Evolutionary conservation across 176 grass and related monocot species (phyloP).

Genomic region (bread wheat (Triticum aestivum)): DNA sequence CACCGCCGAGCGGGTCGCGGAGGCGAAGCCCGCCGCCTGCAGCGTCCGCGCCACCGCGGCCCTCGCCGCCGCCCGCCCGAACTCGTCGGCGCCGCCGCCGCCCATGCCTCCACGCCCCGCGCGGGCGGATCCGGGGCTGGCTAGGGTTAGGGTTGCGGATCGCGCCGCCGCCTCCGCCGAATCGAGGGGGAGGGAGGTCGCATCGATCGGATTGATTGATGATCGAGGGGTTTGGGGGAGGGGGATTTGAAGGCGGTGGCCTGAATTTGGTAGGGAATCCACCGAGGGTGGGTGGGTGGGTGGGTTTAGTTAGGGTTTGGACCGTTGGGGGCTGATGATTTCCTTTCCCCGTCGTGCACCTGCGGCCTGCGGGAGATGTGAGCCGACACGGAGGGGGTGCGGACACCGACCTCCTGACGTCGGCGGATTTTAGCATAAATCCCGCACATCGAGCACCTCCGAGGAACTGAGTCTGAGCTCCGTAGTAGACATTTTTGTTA

Average conservation of each 20-base stretch:
- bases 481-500: too few relatives aligned
- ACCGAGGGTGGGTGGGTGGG: neutral
- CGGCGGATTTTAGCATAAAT: too few relatives aligned
- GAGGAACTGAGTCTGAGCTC: too few relatives aligned
- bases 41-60: slow-evolving; percentile 56
- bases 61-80: slow-evolving; percentile 55
- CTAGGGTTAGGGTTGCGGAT: neutral
- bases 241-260: too few relatives aligned
- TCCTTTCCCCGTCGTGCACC: too few relatives aligned
- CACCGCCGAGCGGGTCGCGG: slow-evolving; percentile 51
- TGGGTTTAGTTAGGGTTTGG: neutral
- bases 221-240: neutral
- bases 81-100: slow-evolving; percentile 42
- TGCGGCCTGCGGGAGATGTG: too few relatives aligned
- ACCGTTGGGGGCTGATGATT: neutral
- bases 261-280: neutral
- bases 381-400: too few relatives aligned
- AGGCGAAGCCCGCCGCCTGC: slow-evolving; percentile 56
- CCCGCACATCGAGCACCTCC: too few relatives aligned
- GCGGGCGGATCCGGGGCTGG: slow-evolving; percentile 12
- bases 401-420: too few relatives aligned
- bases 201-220: neutral
- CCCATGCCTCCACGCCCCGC: slow-evolving; percentile 33
- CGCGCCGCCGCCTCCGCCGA: too few relatives aligned
- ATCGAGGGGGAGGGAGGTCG: neutral